These are phyloP conservation scores for Tylopilus sp. DNA, from an alignment of 768 basidiomycete species.

Conservation along the genomic window DNA sequence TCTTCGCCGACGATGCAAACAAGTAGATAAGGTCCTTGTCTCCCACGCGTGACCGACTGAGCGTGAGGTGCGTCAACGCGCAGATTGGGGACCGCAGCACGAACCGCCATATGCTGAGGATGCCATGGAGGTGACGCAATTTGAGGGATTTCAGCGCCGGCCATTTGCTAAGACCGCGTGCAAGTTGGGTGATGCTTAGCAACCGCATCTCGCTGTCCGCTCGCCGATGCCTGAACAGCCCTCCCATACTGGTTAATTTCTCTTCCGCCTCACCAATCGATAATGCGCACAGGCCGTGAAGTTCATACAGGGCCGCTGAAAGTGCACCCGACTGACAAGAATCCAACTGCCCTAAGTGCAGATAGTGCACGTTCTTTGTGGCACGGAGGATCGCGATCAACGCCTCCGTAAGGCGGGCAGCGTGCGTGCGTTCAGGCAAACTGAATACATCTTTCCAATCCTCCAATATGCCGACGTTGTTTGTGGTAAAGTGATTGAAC, in stretches of 20 bases:
- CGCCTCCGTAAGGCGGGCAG: slow-evolving; percentile 13
- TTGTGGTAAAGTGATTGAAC: slow-evolving; percentile 18
- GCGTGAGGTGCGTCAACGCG: slow-evolving; percentile 17
- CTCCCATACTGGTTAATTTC: background rate
- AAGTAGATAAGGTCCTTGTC: slow-evolving; percentile 20
- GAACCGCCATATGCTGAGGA: slow-evolving; percentile 11
- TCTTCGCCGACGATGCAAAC: slow-evolving; percentile 4
- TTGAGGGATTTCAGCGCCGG: slow-evolving; percentile 11
- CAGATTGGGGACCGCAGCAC: slow-evolving; percentile 14
- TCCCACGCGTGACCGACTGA: slow-evolving; percentile 12
- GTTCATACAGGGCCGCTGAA: slow-evolving; percentile 4
- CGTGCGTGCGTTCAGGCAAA: background rate
- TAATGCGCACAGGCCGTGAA: slow-evolving; percentile 9
- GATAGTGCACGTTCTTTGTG: slow-evolving; percentile 12
- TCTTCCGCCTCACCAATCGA: slow-evolving; percentile 12
- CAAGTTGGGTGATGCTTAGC: slow-evolving; percentile 16
- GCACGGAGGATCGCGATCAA: slow-evolving; percentile 17
- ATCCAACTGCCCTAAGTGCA: slow-evolving; percentile 17
- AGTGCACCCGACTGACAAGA: slow-evolving; percentile 10
- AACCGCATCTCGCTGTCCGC: background rate
- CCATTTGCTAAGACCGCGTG: slow-evolving; percentile 14
- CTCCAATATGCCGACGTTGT: slow-evolving; percentile 8
- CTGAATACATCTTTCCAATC: slow-evolving; percentile 1
- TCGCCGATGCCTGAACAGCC: background rate
- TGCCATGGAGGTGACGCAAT: slow-evolving; percentile 14